A percentile compares a stretch with the other conserved stretches of the same genome.
Conservation (phyloP, 768 basidiomycete species). For the Multifurca ochricompacta region DNA sequence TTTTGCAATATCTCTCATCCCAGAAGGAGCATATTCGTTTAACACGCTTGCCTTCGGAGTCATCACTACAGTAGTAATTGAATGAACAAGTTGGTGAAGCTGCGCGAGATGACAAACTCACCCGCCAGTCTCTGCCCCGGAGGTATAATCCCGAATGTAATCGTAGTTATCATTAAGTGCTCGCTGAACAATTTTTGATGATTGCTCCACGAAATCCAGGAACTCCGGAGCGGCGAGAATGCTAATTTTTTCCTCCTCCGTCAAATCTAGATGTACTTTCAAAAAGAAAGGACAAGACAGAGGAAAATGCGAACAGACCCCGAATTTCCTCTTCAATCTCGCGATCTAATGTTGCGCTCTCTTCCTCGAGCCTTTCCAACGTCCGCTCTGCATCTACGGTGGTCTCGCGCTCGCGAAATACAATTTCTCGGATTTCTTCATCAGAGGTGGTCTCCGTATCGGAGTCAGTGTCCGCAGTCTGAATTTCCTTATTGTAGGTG, state of each 20-base stretch:
- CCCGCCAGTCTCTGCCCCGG: constrained; percentile 78
- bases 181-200: constrained; percentile 90
- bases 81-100: not conserved
- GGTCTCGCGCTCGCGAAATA: constrained; percentile 52
- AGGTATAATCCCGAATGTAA: constrained; percentile 94
- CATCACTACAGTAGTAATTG: constrained; percentile 48
- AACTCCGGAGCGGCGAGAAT: constrained; percentile 89
- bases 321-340: constrained; percentile 84
- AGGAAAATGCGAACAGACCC: constrained; percentile 36
- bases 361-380: constrained; percentile 72
- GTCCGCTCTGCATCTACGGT: constrained; percentile 62
- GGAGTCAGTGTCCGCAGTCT: constrained; percentile 60
- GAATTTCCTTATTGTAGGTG: constrained; percentile 78
- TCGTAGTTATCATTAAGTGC: constrained; percentile 95
- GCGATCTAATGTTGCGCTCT: constrained; percentile 74
- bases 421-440: constrained; percentile 66
- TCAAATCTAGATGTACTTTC: constrained; percentile 48
- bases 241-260: constrained; percentile 75
- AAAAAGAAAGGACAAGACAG: not conserved
- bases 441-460: constrained; percentile 47
- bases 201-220: constrained; percentile 87
- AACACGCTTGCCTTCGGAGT: constrained; percentile 82
- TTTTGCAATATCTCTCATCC: constrained; percentile 86
- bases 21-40: constrained; percentile 93
- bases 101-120: constrained; percentile 34